phyloP scores from a whole-genome alignment of 2,329 filamentous ascomycete species.

The Gaeumannomyces tritici region DNA sequence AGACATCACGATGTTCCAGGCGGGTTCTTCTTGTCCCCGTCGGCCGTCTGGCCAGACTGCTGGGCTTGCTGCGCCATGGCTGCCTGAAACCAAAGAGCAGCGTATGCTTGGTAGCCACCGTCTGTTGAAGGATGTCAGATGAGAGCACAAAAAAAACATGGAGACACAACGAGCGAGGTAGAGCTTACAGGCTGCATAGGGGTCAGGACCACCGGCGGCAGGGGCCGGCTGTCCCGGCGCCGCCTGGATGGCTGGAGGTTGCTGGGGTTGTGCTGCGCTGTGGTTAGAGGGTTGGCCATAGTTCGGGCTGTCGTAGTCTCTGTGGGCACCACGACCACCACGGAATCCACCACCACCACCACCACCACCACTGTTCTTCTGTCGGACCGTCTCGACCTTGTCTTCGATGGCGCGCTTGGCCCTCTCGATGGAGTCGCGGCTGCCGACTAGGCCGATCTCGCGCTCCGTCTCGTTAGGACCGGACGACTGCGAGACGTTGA shows the following conservation, averaged over 20 bases:
- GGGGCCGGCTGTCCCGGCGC: constrained; percentile 24
- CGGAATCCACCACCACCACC: constrained; percentile 33
- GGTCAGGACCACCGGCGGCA: constrained; percentile 46
- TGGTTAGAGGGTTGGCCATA: constrained; percentile 43
- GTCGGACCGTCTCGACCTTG: constrained; percentile 75
- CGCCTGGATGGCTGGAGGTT: constrained; percentile 21
- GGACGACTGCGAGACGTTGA: constrained; percentile 79
- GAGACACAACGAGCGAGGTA: not conserved
- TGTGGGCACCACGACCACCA: constrained; percentile 29
- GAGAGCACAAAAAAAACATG: not conserved
- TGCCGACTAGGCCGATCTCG: constrained; percentile 78
- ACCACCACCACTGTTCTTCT: constrained; percentile 41
- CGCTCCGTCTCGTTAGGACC: constrained; percentile 70
- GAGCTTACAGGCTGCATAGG: constrained; percentile 64
- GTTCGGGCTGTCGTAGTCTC: constrained; percentile 45
- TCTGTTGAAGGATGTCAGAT: constrained; percentile 32
- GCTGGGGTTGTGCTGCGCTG: constrained; percentile 31
- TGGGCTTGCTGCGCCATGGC: constrained; percentile 33
- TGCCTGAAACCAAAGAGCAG: constrained; percentile 76
- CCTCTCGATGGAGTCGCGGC: constrained; percentile 63
- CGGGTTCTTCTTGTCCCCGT: constrained; percentile 1
- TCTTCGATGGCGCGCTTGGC: constrained; percentile 83
- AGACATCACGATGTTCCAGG: constrained; percentile 2
- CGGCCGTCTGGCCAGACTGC: constrained; percentile 9
- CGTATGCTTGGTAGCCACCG: constrained; percentile 73